These are phyloP conservation scores for Adansonia digitata DNA, from an alignment of 345 rosid species.

Conservation along the genomic window DNA sequence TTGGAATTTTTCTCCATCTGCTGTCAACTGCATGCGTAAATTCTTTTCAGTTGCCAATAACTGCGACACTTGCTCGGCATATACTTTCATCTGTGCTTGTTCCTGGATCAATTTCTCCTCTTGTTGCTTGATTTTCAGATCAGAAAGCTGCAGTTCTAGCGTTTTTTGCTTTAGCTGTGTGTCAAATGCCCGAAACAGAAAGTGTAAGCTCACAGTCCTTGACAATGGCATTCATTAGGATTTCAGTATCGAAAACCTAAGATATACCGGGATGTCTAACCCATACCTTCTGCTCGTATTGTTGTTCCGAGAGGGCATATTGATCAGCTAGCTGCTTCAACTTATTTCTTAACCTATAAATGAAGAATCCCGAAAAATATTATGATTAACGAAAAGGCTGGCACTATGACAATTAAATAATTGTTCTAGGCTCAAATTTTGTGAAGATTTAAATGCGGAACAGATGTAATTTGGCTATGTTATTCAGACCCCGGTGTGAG, in stretches of 20 bases:
- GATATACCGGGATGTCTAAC: constrained; percentile 3
- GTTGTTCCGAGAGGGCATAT: constrained; percentile 74
- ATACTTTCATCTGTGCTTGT: constrained; percentile 85
- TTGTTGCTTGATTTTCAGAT: constrained; percentile 69
- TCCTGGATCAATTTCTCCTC: constrained; percentile 81
- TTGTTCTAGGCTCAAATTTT: no score
- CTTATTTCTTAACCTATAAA: constrained; percentile 67
- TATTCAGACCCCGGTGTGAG: no score
- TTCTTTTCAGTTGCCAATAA: constrained; percentile 78
- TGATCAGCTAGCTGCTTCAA: constrained; percentile 90
- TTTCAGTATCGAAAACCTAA: not conserved
- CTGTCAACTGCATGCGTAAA: constrained; percentile 75
- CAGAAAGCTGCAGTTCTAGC: constrained; percentile 78
- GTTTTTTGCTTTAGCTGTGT: constrained; percentile 79
- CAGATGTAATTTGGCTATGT: no score
- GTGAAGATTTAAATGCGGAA: no score
- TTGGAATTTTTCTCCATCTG: constrained; percentile 93
- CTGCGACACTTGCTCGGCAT: constrained; percentile 87
- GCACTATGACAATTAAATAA: not conserved
- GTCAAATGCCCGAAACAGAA: constrained; percentile 17
- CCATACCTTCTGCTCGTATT: constrained; percentile 64
- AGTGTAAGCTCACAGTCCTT: not conserved
- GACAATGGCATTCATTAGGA: not conserved
- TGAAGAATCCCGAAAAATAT: not conserved
- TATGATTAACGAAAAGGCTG: not conserved